Conservation (phyloP, 2,329 filamentous ascomycete genomes). For the Diaporthe humulicola region DNA sequence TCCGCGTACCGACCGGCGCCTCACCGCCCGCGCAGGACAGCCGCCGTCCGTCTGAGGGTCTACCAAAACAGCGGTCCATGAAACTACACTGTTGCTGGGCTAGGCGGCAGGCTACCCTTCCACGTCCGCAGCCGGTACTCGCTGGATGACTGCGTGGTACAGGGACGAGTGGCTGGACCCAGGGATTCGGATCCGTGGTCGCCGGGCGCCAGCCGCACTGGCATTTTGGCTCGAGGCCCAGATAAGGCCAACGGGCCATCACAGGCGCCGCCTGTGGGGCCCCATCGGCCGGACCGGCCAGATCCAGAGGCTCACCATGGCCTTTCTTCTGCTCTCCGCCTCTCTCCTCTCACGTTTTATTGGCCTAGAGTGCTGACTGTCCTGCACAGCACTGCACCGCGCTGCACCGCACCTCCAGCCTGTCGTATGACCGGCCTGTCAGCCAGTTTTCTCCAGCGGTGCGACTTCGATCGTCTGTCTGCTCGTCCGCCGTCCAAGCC, state of each 20-base stretch:
- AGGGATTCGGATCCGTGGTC: conserved; percentile 24
- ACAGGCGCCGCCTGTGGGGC: background rate
- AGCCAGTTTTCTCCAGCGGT: conserved; percentile 14
- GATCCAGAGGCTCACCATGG: background rate
- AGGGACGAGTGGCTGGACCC: conserved; percentile 7
- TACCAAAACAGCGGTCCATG: conserved; percentile 2
- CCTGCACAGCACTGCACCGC: too few species aligned
- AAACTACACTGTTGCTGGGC: conserved; percentile 9
- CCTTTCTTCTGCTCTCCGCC: conserved; percentile 3
- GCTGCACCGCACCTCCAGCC: background rate
- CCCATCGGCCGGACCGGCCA: conserved; percentile 6
- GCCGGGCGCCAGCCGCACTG: conserved; percentile 21
- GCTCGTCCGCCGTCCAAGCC: background rate
- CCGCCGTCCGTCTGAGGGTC: conserved; percentile 18
- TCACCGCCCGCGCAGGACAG: background rate
- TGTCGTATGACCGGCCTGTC: conserved; percentile 24
- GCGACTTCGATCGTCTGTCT: background rate
- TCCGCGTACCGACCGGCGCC: background rate
- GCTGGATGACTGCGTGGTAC: background rate
- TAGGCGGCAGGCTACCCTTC: conserved; percentile 5
- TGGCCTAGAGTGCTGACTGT: conserved; percentile 3
- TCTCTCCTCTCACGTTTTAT: background rate
- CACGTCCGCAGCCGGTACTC: background rate
- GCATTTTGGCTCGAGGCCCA: conserved; percentile 9
- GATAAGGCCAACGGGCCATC: conserved; percentile 9